Evolutionary conservation across 805 yeast species (phyloP).

Genomic region (Barnettozyma sucrosica): DNA sequence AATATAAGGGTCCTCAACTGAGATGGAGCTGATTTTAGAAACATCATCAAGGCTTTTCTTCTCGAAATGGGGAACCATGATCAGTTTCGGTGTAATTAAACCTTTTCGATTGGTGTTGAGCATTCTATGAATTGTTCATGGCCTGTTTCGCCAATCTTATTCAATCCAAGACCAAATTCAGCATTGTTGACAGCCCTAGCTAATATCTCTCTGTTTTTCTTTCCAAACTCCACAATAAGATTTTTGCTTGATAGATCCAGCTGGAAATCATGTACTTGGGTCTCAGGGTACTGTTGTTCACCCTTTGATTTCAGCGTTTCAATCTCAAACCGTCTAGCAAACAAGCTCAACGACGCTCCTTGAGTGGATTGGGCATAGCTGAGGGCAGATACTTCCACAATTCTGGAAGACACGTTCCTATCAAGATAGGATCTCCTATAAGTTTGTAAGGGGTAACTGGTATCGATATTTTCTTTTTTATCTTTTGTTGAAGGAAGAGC

Average conservation of each 20-base stretch:
- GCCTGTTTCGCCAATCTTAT: slow-evolving; percentile 62
- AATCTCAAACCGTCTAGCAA: slow-evolving; percentile 67
- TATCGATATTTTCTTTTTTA: no score
- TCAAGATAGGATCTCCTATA: no score
- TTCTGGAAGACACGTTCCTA: no score
- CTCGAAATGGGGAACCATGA: slow-evolving; percentile 61
- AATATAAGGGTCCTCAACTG: slow-evolving; percentile 65
- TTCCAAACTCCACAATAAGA: slow-evolving; percentile 45
- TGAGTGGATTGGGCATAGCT: slow-evolving; percentile 69
- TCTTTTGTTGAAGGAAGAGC: no score
- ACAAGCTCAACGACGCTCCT: slow-evolving; percentile 65
- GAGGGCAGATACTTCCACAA: no score
- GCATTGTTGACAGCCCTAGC: slow-evolving; percentile 66
- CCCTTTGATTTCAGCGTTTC: slow-evolving; percentile 42
- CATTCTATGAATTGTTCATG: slow-evolving; percentile 66
- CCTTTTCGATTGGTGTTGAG: slow-evolving; percentile 83
- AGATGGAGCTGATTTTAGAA: slow-evolving; percentile 66
- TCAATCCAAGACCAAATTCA: slow-evolving; percentile 75
- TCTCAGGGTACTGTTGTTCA: slow-evolving; percentile 37
- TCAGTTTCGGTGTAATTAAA: slow-evolving; percentile 74
- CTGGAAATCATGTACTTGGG: slow-evolving; percentile 31
- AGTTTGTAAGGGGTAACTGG: no score
- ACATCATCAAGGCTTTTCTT: slow-evolving; percentile 63
- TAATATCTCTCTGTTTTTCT: slow-evolving; percentile 42
- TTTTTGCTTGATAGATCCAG: no score